A percentile compares a stretch with the other conserved stretches of the same genome.
phyloP scores from a whole-genome alignment of 2,329 filamentous ascomycete genomes.

The Trichoderma koningii region DNA sequence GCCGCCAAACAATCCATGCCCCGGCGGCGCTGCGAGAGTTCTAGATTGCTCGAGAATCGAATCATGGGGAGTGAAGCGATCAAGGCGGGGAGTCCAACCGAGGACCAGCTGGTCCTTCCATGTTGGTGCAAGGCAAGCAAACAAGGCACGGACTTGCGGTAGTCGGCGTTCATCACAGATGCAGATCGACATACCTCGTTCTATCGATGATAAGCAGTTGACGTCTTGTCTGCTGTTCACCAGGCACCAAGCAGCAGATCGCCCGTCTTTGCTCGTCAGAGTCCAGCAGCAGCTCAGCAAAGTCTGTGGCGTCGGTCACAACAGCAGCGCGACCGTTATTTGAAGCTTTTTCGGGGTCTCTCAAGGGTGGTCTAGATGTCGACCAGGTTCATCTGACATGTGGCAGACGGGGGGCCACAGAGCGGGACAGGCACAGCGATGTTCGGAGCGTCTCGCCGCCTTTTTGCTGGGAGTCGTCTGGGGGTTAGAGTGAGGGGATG shows the following conservation, averaged over 20 bases:
- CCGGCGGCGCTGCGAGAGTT: slow-evolving; percentile 9
- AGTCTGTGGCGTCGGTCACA: slow-evolving; percentile 12
- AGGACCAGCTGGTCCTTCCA: too few relatives aligned
- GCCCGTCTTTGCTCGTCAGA: slow-evolving; percentile 7
- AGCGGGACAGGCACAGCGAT: neutral
- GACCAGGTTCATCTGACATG: slow-evolving; percentile 10
- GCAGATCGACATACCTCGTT: neutral
- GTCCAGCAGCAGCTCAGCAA: neutral
- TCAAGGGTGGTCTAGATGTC: neutral
- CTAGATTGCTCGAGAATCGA: neutral
- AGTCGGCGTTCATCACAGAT: too few relatives aligned
- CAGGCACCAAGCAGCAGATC: neutral
- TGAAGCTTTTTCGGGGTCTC: neutral
- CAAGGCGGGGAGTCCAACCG: slow-evolving; percentile 3
- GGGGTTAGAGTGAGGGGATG: neutral
- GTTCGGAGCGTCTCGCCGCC: slow-evolving; percentile 22
- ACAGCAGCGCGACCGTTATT: neutral
- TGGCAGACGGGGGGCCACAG: neutral
- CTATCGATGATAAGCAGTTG: slow-evolving; percentile 4
- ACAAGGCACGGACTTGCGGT: too few relatives aligned
- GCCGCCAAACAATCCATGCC: slow-evolving; percentile 28
- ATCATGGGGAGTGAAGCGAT: neutral
- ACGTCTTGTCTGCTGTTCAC: too few relatives aligned
- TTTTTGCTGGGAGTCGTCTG: slow-evolving; percentile 2
- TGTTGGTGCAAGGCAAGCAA: too few relatives aligned